Conservation (phyloP, 495 filamentous ascomycete species). For the Massariosphaeria phaeospora region DNA sequence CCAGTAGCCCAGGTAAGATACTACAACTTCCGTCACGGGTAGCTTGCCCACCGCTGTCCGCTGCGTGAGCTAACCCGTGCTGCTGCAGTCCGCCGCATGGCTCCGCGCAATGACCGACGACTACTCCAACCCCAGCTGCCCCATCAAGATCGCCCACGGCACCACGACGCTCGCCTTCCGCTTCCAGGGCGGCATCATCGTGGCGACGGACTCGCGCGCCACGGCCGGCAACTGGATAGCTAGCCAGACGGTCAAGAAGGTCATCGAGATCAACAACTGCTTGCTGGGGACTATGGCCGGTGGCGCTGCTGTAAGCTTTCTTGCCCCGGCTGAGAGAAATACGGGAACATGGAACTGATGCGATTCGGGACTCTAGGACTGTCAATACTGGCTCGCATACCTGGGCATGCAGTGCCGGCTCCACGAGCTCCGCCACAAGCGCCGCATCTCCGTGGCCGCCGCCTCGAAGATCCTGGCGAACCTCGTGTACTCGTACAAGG, state of each 20-base stretch:
- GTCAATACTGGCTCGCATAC: constrained; percentile 99
- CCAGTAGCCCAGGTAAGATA: constrained; percentile 75
- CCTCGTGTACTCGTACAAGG: constrained; percentile 96
- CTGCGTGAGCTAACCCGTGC: constrained; percentile 7
- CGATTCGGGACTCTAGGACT: constrained; percentile 59
- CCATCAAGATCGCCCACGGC: constrained; percentile 98
- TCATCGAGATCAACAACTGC: constrained; percentile 88
- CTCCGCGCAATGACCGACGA: constrained; percentile 96
- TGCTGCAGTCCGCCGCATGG: constrained; percentile 70
- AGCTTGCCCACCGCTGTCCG: no score
- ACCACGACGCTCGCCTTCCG: constrained; percentile 98
- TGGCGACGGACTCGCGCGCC: constrained; percentile 93
- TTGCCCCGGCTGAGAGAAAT: no score
- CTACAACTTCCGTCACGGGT: background rate
- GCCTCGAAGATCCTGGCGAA: constrained; percentile 98
- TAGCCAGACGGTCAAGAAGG: constrained; percentile 98
- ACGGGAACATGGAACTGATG: background rate
- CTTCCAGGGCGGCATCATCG: constrained; percentile 96
- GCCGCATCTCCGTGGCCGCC: constrained; percentile 92
- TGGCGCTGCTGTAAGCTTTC: constrained; percentile 73
- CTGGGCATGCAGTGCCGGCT: constrained; percentile 98
- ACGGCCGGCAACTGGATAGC: constrained; percentile 98
- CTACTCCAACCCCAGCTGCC: constrained; percentile 89
- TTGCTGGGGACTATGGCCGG: constrained; percentile 97
- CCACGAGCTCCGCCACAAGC: constrained; percentile 98